These are phyloP conservation scores for Naegleria gruberi DNA, from an alignment of 208 protist species.

Conservation along the genomic window DNA sequence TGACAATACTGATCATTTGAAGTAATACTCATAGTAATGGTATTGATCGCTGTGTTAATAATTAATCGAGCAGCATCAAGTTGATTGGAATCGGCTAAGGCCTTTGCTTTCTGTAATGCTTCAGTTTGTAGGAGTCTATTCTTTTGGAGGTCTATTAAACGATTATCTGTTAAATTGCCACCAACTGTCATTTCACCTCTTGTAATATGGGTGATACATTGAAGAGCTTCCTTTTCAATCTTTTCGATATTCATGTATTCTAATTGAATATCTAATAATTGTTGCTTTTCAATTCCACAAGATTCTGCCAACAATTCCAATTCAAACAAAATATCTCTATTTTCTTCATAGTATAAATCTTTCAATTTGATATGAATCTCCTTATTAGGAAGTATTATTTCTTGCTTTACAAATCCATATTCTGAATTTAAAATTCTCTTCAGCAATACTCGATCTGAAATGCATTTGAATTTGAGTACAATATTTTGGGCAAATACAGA, in stretches of 20 bases:
- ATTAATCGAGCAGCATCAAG: background rate
- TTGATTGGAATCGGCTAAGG: background rate
- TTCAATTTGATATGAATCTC: background rate
- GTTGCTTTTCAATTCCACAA: background rate
- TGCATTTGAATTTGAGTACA: slow-evolving; percentile 4
- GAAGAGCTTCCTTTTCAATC: background rate
- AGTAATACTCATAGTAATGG: background rate
- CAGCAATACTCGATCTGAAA: background rate
- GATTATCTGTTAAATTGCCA: background rate
- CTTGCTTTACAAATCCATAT: background rate
- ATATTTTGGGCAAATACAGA: slow-evolving; percentile 39
- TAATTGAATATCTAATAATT: background rate
- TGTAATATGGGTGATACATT: background rate
- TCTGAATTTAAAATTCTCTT: background rate
- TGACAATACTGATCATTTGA: background rate
- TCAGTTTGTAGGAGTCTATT: background rate
- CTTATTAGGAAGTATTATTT: background rate
- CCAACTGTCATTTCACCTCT: background rate
- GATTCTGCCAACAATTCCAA: background rate
- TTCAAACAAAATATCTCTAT: slow-evolving; percentile 19
- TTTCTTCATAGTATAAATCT: slow-evolving; percentile 30
- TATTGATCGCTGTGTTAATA: background rate
- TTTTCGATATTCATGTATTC: background rate
- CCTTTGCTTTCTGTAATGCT: background rate
- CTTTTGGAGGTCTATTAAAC: background rate